Conservation (phyloP, 768 basidiomycete genomes). For the Grammothele lineata region DNA sequence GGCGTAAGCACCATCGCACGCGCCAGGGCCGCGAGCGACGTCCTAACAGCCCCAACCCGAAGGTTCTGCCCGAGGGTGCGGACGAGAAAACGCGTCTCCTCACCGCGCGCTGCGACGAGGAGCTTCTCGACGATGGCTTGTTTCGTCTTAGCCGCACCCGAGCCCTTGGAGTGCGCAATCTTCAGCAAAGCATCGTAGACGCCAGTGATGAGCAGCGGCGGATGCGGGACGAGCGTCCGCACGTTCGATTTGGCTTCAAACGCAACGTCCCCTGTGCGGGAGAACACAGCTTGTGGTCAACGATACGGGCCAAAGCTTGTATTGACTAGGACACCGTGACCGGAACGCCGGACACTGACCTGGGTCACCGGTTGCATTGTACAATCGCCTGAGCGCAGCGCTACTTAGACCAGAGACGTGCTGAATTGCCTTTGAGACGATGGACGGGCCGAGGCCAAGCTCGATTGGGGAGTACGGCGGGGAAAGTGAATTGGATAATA, state of each 20-base stretch:
- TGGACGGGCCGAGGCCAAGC: slow-evolving; percentile 63
- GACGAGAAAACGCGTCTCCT: slow-evolving; percentile 82
- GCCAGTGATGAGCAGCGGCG: slow-evolving; percentile 56
- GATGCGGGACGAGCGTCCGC: slow-evolving; percentile 68
- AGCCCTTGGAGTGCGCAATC: slow-evolving; percentile 66
- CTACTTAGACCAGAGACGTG: slow-evolving; percentile 64
- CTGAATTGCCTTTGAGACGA: slow-evolving; percentile 68
- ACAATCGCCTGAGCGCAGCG: slow-evolving; percentile 56
- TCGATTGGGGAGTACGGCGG: slow-evolving; percentile 72
- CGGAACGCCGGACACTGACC: slow-evolving; percentile 14
- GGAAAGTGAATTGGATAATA: slow-evolving; percentile 75
- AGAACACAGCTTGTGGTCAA: background rate
- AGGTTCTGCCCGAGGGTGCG: slow-evolving; percentile 71
- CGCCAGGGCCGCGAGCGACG: slow-evolving; percentile 76
- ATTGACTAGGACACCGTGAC: no score
- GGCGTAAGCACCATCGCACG: slow-evolving; percentile 68
- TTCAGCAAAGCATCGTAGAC: slow-evolving; percentile 68
- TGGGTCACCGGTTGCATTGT: slow-evolving; percentile 73
- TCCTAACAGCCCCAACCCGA: slow-evolving; percentile 84
- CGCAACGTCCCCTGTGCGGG: slow-evolving; percentile 68
- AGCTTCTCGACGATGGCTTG: slow-evolving; percentile 76
- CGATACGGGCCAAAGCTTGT: background rate
- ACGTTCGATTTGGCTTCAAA: slow-evolving; percentile 76
- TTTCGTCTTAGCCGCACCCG: slow-evolving; percentile 72
- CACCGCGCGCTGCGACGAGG: slow-evolving; percentile 80